Conservation (phyloP, 176 grass and related monocot genomes). For the Tillandsia fasciculata region DNA sequence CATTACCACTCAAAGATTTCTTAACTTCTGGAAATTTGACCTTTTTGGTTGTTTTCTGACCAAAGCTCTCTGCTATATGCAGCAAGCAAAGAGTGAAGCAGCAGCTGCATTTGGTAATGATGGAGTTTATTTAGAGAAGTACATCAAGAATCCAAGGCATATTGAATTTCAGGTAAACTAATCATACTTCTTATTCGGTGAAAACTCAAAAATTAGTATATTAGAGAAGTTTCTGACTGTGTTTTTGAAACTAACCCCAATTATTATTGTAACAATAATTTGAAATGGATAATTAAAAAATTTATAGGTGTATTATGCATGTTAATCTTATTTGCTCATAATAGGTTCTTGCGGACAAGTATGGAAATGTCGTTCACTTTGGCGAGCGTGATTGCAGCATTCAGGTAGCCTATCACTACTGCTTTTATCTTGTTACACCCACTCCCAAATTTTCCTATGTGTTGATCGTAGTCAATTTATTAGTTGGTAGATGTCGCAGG, state of each 20-base stretch:
- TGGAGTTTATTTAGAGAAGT: constrained; percentile 54
- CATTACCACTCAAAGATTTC: background rate
- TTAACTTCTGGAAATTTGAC: background rate
- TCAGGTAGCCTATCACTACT: constrained; percentile 19
- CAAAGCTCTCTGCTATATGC: constrained; percentile 11
- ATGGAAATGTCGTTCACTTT: constrained; percentile 45
- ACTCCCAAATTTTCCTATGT: background rate
- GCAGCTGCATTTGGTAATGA: constrained; percentile 54
- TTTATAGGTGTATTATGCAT: too few relatives aligned
- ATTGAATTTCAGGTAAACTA: constrained; percentile 44
- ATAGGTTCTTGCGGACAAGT: constrained; percentile 44
- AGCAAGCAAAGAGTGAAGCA: constrained; percentile 52
- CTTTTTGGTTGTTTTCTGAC: constrained; percentile 4
- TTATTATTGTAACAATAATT: too few relatives aligned
- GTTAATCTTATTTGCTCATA: background rate
- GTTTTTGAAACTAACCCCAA: background rate
- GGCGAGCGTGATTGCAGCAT: constrained; percentile 54
- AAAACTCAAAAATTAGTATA: too few relatives aligned
- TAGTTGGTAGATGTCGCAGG: background rate
- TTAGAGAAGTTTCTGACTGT: background rate
- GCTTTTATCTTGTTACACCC: background rate
- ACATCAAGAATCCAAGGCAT: constrained; percentile 47
- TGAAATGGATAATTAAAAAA: too few relatives aligned
- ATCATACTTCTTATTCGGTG: too few relatives aligned
- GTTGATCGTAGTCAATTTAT: background rate